Percentiles rank a stretch among this genome's conserved stretches.
These are phyloP conservation scores for Heliamphora pulchella DNA, from an alignment of 179 eudicot species.

Conservation along the genomic window DNA sequence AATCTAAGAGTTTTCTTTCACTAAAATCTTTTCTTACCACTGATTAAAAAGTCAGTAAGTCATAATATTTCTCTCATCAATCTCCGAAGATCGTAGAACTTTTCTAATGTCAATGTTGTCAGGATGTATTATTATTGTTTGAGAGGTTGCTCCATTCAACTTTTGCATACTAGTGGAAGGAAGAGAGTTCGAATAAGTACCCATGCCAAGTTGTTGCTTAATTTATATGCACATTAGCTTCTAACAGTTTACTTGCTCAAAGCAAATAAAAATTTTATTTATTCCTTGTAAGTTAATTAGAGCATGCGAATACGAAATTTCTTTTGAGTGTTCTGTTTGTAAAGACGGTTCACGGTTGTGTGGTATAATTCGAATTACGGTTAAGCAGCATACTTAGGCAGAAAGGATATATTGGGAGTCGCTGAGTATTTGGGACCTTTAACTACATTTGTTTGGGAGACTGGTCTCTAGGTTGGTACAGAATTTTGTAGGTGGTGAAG, in stretches of 20 bases:
- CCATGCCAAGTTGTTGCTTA: background rate
- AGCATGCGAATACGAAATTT: background rate
- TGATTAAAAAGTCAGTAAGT: background rate
- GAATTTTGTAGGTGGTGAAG: background rate
- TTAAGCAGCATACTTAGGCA: background rate
- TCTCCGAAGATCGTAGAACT: background rate
- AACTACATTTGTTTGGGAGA: background rate
- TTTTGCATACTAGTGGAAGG: background rate
- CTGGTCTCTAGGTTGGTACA: background rate
- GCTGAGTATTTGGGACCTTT: background rate
- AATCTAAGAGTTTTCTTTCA: background rate
- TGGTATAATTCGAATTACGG: background rate
- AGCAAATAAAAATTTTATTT: background rate
- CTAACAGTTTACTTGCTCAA: background rate
- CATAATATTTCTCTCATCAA: background rate
- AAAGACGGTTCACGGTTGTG: background rate
- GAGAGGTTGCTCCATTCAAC: background rate
- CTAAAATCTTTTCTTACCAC: background rate
- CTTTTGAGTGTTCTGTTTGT: background rate
- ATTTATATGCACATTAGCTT: background rate
- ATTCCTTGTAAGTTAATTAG: background rate
- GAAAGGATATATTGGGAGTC: background rate
- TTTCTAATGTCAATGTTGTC: background rate
- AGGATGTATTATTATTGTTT: background rate
- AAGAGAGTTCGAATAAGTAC: background rate